Percentiles rank a stretch among this genome's conserved stretches.
These are phyloP conservation scores for Saccharomyces hybrid DNA, from an alignment of 1,139 yeast species.

Conservation along the genomic window DNA sequence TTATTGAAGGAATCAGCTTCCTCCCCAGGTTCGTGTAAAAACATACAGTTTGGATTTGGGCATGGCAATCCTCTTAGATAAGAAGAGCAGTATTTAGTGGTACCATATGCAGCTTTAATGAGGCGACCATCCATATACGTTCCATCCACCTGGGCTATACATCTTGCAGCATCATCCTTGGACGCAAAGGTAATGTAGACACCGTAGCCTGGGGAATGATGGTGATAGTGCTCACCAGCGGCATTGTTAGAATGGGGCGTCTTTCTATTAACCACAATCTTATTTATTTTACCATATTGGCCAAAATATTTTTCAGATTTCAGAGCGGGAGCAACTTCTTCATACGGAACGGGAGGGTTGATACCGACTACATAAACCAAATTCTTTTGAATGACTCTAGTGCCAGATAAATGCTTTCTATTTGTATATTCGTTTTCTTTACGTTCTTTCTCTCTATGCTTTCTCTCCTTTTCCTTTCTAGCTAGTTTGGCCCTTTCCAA, in stretches of 20 bases:
- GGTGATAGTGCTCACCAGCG: slow-evolving; percentile 32
- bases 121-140: slow-evolving; percentile 85
- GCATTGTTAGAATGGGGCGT: slow-evolving; percentile 37
- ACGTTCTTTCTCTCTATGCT: slow-evolving; percentile 84
- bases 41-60: slow-evolving; percentile 99
- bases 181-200: slow-evolving; percentile 91
- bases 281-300: slow-evolving; percentile 92
- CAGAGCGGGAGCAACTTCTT: slow-evolving; percentile 77
- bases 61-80: slow-evolving; percentile 93
- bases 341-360: slow-evolving; percentile 79
- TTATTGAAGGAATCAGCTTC: slow-evolving; percentile 96
- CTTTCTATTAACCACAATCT: slow-evolving; percentile 86
- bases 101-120: slow-evolving; percentile 93
- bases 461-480: slow-evolving; percentile 76
- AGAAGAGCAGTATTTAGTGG: slow-evolving; percentile 95
- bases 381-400: slow-evolving; percentile 96
- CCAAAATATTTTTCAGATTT: slow-evolving; percentile 94
- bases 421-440: slow-evolving; percentile 85
- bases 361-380: slow-evolving; percentile 94
- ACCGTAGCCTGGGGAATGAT: slow-evolving; percentile 71
- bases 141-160: slow-evolving; percentile 92
- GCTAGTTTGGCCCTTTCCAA: slow-evolving; percentile 72
- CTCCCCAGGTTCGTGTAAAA: slow-evolving; percentile 97
- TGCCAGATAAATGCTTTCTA: slow-evolving; percentile 90
- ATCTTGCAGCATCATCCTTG: slow-evolving; percentile 90